Base-by-base conservation (phyloP, 2,329 filamentous ascomycete species). In the Aureobasidium vineae region DNA sequence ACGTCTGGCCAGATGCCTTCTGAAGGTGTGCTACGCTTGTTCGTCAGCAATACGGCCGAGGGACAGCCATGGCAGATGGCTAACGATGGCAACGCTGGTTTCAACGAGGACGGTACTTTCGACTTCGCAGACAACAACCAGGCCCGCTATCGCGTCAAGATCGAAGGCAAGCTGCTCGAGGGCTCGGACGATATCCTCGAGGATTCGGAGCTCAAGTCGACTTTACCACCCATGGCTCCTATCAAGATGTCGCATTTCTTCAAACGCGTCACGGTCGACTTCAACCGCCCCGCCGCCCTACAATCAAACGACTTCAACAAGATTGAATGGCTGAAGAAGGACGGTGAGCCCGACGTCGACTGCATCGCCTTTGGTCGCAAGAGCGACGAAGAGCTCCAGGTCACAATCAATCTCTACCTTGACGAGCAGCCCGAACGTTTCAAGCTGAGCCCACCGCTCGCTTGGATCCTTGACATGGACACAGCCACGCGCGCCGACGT, bases 21-120 rank as follows among this genome's bases (percentile, higher is more conserved):
- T 1, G 90, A 89, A 77, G 90, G 89, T 74, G 96, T 92, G 2
- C 83, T 99, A 77, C 90, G 94, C 69, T 86, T 99, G 70, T 98
- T 92, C 92, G 88, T 99, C 73, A 93, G 88, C 73, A 99, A 99
- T 78, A 97, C 92, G 1, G 92, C 89, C 40, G 92, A 97, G 77
- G 91, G 95, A 74, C 95, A 99, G 79, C 88, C 90, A 38, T 98
- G 95, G 95, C 95, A 99, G 79, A 84, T 83, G 45, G 86, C 83
- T 71, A 75, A 77, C 60, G 75, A 76, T 28, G 74, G 72, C 31
- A 71, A 70, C 28, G 71, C 68, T 23, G 82, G 82, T 47, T 81
- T 89, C 68, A 88, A 88, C 68, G 84, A 88, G 13, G 88, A 94
- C 75, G 86, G 86, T 41, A 75, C 73, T 40, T 95, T 95, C 70